A percentile compares a stretch with the other conserved stretches of the same genome.
These are phyloP conservation scores for Porcisia hertigi DNA, from an alignment of 208 protist species.

Conservation along the genomic window DNA sequence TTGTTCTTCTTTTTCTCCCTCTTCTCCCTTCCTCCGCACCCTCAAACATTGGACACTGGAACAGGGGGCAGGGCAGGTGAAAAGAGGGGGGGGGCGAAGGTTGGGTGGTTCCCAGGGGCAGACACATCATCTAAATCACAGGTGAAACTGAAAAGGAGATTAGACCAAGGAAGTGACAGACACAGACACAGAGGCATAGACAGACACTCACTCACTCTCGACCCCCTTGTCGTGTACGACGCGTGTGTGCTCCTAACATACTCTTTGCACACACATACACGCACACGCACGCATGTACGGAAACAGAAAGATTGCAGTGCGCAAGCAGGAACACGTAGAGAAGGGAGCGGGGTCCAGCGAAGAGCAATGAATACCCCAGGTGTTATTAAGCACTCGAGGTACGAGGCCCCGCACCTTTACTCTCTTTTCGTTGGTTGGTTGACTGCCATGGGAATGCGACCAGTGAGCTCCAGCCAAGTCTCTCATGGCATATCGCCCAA, in stretches of 20 bases:
- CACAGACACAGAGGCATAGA: too few relatives aligned
- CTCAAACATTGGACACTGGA: not conserved
- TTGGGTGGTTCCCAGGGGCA: too few relatives aligned
- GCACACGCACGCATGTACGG: conserved; percentile 4
- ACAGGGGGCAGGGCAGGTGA: too few relatives aligned
- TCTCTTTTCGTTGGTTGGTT: too few relatives aligned
- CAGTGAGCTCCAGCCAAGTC: too few relatives aligned
- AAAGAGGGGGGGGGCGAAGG: not conserved
- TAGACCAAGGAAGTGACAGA: not conserved
- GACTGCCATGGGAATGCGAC: too few relatives aligned
- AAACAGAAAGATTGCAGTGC: not conserved
- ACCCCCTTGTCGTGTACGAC: not conserved
- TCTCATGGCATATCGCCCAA: too few relatives aligned
- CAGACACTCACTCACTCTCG: not conserved
- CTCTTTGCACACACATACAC: not conserved
- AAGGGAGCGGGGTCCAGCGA: not conserved
- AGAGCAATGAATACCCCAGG: too few relatives aligned
- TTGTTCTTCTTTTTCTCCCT: not conserved
- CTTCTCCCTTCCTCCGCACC: not conserved
- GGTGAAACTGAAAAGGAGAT: not conserved
- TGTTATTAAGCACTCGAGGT: too few relatives aligned
- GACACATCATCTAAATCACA: not conserved
- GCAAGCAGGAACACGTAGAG: not conserved
- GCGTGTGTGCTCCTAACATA: not conserved
- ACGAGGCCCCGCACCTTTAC: too few relatives aligned